Evolutionary conservation across 1,139 yeast genomes (phyloP).

Genomic region (Geotrichum carabidarum): DNA sequence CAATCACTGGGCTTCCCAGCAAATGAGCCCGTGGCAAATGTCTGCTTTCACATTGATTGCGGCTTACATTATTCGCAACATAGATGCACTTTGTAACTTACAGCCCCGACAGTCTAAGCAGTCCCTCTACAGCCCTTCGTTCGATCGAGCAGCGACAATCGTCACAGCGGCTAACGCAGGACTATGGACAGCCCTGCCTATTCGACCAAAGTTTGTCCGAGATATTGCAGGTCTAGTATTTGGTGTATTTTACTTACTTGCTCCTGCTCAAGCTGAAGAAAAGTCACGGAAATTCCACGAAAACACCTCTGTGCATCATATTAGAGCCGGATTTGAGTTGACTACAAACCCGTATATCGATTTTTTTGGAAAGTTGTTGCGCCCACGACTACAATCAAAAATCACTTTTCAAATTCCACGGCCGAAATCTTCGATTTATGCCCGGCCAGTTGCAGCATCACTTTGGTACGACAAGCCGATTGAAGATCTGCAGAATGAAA

Average conservation of each 20-base stretch:
- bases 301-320: slow-evolving; percentile 19
- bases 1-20: slow-evolving; percentile 18
- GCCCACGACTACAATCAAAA: slow-evolving; percentile 12
- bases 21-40: slow-evolving; percentile 24
- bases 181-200: slow-evolving; percentile 24
- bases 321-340: slow-evolving; percentile 23
- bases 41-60: slow-evolving; percentile 22
- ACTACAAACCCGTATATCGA: slow-evolving; percentile 21
- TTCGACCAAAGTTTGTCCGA: slow-evolving; percentile 18
- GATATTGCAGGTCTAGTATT: slow-evolving; percentile 21
- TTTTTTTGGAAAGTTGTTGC: slow-evolving; percentile 14
- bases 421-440: slow-evolving; percentile 20
- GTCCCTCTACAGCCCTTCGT: slow-evolving; percentile 20
- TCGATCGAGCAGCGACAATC: slow-evolving; percentile 21
- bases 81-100: slow-evolving; percentile 22
- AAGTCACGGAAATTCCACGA: slow-evolving; percentile 23
- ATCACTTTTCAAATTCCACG: slow-evolving; percentile 19
- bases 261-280: slow-evolving; percentile 24
- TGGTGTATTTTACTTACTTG: slow-evolving; percentile 20
- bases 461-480: slow-evolving; percentile 23
- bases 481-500: slow-evolving; percentile 20
- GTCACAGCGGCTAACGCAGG: slow-evolving; percentile 24
- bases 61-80: slow-evolving; percentile 21
- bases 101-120: slow-evolving; percentile 22
- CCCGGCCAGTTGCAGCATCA: slow-evolving; percentile 20